Conservation (phyloP, 129 eudicot species). For the Lactuca sativa region DNA sequence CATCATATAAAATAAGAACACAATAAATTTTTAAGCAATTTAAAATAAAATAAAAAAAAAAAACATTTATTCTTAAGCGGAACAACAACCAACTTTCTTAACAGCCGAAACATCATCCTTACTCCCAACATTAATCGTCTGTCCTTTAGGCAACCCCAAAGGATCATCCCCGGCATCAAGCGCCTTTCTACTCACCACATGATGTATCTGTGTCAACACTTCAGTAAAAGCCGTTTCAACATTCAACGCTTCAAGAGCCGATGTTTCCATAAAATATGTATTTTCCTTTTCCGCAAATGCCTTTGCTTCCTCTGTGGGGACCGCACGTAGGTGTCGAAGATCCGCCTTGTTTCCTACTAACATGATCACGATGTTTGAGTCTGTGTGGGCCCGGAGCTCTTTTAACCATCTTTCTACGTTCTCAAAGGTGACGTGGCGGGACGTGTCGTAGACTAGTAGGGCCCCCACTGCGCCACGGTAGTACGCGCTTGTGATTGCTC, state of each 20-base stretch:
- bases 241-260: constrained; percentile 74
- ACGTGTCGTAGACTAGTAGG: constrained; percentile 68
- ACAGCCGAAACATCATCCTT: constrained; percentile 71
- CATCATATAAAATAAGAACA: constrained; percentile 2
- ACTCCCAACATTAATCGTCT: constrained; percentile 56
- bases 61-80: constrained; percentile 34
- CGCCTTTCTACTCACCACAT: constrained; percentile 70
- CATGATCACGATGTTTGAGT: constrained; percentile 73
- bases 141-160: constrained; percentile 59
- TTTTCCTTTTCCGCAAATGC: constrained; percentile 74
- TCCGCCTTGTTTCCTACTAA: constrained; percentile 80
- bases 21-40: too few relatives aligned
- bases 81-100: constrained; percentile 63
- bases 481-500: constrained; percentile 83
- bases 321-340: constrained; percentile 74
- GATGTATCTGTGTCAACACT: constrained; percentile 65
- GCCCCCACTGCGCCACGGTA: constrained; percentile 86
- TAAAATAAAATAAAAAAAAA: too few relatives aligned
- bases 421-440: constrained; percentile 76
- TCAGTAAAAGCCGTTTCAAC: constrained; percentile 77
- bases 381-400: constrained; percentile 77
- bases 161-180: constrained; percentile 62
- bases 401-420: constrained; percentile 78
- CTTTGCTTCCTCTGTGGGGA: constrained; percentile 70
- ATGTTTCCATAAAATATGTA: constrained; percentile 72